Evolutionary conservation across 176 grass and related monocot genomes (phyloP), one percentile per base, ranked within the genome.

Genomic region (Eleusine coracana): DNA sequence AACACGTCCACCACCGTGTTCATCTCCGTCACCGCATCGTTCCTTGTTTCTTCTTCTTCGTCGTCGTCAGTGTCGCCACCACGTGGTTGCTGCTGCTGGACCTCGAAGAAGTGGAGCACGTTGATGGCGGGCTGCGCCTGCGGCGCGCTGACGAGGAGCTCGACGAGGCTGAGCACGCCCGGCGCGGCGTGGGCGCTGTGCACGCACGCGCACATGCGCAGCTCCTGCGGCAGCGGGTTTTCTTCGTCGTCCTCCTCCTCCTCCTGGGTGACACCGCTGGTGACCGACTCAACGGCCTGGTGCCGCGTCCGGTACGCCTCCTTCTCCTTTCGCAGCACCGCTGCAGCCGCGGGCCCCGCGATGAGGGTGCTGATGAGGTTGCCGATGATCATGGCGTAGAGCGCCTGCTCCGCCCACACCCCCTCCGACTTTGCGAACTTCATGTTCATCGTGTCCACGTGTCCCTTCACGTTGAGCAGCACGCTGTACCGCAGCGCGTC

Each of bases 391-490:
- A 89, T 86, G 1, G 78, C 87, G 46, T 89, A 89, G 65, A 89
- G 77, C 15, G 83, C 83, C 80, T 89, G 87, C 78, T 86, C 87
- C 58, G 87, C 87, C 87, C 87, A 89, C 82, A 89, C 77, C 59
- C 87, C 87, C 65, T 89, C 87, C 10, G 77, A 71, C 41, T 81
- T 85, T 20, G 82, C 87, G 44, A 89, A 89, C 56, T 89, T 85
- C 82, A 89, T 89, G 87, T 89, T 89, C 82, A 89, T 89, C 65
- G 82, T 85, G 77, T 89, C 87, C 18, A 89, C 87, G 66, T 89
- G 87, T 0, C 87, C 87, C 71, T 89, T 89, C 14, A 77, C 77
- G 37, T 89, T 89, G 65, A 89, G 87, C 7, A 89, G 82, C 9
- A 89, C 55, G 37, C 87, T 70, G 65, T 85, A 89, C 34, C 87